Conservation (phyloP, 371 early-diverging fungal species). For the Mortierella sp. region DNA sequence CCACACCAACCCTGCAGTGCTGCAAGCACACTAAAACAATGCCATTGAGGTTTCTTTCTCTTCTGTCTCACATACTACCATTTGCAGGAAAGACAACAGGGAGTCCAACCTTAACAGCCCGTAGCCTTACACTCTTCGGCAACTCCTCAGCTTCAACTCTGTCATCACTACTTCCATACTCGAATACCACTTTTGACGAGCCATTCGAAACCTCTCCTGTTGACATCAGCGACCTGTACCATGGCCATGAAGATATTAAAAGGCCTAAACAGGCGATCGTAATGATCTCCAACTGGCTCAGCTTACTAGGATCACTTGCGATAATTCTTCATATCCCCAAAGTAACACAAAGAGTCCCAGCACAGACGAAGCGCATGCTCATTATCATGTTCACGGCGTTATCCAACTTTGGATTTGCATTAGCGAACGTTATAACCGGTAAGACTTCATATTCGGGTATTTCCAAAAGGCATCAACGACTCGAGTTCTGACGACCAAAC, state of each 20-base stretch:
- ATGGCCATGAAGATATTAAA: neutral
- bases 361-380: constrained; percentile 40
- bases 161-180: neutral
- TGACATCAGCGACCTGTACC: neutral
- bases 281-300: constrained; percentile 34
- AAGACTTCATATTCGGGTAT: neutral
- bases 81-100: constrained; percentile 6
- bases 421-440: constrained; percentile 44
- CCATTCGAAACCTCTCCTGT: neutral
- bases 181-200: neutral
- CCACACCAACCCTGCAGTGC: neutral
- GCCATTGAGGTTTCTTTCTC: neutral
- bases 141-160: neutral
- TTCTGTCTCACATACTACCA: neutral
- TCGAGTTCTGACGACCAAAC: neutral
- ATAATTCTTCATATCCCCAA: constrained; percentile 35
- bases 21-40: constrained; percentile 2
- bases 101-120: neutral
- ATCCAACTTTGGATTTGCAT: constrained; percentile 45
- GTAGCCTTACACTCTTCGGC: neutral
- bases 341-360: constrained; percentile 27
- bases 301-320: constrained; percentile 33
- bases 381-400: constrained; percentile 43
- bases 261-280: constrained; percentile 1
- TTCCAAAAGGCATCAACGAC: no score